phyloP scores from a whole-genome alignment of 2,329 filamentous ascomycete species.

The Aspergillus felis region DNA sequence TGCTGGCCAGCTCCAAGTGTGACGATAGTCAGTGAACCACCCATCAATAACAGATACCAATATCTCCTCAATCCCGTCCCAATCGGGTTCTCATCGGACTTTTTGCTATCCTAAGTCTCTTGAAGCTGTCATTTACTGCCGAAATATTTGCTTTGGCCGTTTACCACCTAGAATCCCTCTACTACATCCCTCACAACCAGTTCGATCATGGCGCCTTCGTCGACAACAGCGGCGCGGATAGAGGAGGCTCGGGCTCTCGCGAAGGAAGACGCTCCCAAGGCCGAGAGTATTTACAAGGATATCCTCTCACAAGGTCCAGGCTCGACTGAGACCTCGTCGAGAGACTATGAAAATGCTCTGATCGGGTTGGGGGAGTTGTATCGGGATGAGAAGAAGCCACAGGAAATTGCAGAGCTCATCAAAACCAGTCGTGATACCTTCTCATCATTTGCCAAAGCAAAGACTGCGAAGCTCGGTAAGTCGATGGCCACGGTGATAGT shows the following conservation, averaged over 20 bases:
- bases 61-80: conserved; percentile 13
- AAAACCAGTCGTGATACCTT: conserved; percentile 86
- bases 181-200: conserved; percentile 5
- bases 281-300: conserved; percentile 83
- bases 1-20: conserved; percentile 17
- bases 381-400: conserved; percentile 71
- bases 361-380: conserved; percentile 89
- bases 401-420: conserved; percentile 85
- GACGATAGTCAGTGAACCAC: conserved; percentile 14
- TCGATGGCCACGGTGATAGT: not conserved
- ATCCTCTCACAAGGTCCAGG: conserved; percentile 82
- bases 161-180: not conserved
- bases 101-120: not conserved
- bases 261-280: conserved; percentile 76
- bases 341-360: conserved; percentile 87
- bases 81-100: not conserved
- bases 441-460: conserved; percentile 96
- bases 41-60: conserved; percentile 13
- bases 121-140: not conserved
- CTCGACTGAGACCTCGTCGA: conserved; percentile 77
- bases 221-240: conserved; percentile 62
- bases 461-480: conserved; percentile 95
- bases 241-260: conserved; percentile 82
- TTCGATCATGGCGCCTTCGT: conserved; percentile 45
- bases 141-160: not conserved